Evolutionary conservation across 108 stramenopile genomes (phyloP), one percentile per base, ranked within the genome.

Genomic region (Stephanodiscus triporus): DNA sequence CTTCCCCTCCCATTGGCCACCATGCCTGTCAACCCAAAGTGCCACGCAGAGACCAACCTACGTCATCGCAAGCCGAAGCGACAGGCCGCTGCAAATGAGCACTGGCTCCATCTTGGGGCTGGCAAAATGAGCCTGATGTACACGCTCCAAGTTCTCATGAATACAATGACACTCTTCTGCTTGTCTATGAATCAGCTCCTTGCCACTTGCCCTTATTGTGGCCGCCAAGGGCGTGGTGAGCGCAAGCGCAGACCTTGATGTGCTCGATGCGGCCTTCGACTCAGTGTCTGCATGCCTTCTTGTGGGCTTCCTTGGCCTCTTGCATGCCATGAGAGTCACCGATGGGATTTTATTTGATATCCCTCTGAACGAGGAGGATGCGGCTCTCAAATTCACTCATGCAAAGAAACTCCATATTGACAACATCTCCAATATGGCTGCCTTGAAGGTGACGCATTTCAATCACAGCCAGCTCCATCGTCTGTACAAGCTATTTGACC

Each of bases 61-160:
- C 51, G 51, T 20, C 51, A 8, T 26, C 51, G 51, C 20, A 53
- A 53, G 9, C 23, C 51, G 5, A 24, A 24, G 20, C 51, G 20
- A 3, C 20, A 26, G 20, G 51, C 51, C 51, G 9, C 51, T 24
- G 51, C 51, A 0, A 53, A 53, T 53, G 51, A 53, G 10, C 51
- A 19, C 51, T 53, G 51, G 51, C 51, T 53, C 24, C 51, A 53
- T 53, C 51, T 53, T 26, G 51, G 51, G 2, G 51, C 51, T 20
- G 51, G 51, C 24, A 19, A 22, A 26, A 20, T 8, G 0, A 9
- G 23, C 51, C 6, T 26, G 24, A 22, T 22, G 51, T 22, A 6
- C 24, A 53, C 51, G 1, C 51, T 53, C 8, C 51, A 53, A 1
- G 20, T 26, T 26, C 13, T 53, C 24, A 24, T 22, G 51, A 5